Evolutionary conservation across 306 rosid genomes (phyloP), one percentile per base, ranked within the genome.

Genomic region (Crataegus laevigata): DNA sequence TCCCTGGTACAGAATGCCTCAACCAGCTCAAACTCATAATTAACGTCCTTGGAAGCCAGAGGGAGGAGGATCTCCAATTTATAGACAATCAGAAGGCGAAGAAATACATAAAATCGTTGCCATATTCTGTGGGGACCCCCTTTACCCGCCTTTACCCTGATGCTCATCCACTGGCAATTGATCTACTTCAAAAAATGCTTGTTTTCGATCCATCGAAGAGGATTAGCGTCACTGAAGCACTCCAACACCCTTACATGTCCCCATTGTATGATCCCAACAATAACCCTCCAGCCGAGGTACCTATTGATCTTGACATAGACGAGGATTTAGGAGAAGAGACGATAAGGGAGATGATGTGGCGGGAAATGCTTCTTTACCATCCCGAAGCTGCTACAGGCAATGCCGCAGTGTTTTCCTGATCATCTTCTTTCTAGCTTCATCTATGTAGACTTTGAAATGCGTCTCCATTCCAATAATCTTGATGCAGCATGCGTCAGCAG

Each of bases 261-360:
- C 73, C 90, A 45, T 82, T 94, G 15, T 91, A 88, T 78, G 98
- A 94, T 86, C 88, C 98, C 13, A 91, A 64, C 47, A 55, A 36
- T 32, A 87, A 94, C 78, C 93, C 94, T 81, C 91, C 90, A 0
- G 94, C 96, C 24, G 85, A 88, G 67, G 90, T 91, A 74, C 97
- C 97, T 22, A 83, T 91, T 66, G 98, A 94, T 87, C 98, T 94
- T 29, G 91, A 91, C 84, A 86, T 94, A 34, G 93, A 94, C 9
- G 98, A 91, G 82, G 97, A 89, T 72, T 92, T 91, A 18, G 97
- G 93, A 78, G 98, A 94, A 86, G 94, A 88, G 71, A 85, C 86
- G 91, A 90, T 94, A 88, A 88, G 98, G 84, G 98, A 94, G 92
- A 87, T 90, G 98, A 91, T 91, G 96, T 94, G 90, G 96, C 82